phyloP scores from a whole-genome alignment of 169 alveolate species.

The Plasmodium sp. region DNA sequence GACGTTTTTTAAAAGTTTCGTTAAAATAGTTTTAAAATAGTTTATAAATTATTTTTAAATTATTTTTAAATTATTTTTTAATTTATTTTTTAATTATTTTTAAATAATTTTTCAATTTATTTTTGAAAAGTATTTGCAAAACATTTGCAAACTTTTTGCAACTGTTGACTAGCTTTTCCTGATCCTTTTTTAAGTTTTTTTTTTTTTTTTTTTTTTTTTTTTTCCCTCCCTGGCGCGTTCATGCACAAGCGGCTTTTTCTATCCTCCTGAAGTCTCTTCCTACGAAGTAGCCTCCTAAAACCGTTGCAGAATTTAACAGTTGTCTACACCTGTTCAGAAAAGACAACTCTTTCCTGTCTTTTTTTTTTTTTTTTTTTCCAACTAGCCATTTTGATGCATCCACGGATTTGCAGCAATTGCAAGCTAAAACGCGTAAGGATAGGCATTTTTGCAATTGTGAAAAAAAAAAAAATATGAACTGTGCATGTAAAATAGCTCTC shows the following conservation, averaged over 20 bases:
- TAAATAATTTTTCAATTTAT: not conserved
- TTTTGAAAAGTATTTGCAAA: not conserved
- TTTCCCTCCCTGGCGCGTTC: not conserved
- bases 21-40: no score
- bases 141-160: not conserved
- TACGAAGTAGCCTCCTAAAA: constrained; percentile 1
- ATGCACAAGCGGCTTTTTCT: constrained; percentile 1
- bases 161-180: not conserved
- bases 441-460: not conserved
- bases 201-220: constrained; percentile 11
- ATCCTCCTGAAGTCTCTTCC: not conserved
- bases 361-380: constrained; percentile 8
- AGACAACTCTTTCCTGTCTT: not conserved
- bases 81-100: not conserved
- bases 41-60: no score
- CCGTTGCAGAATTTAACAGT: not conserved
- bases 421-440: not conserved
- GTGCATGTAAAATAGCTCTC: constrained; percentile 39
- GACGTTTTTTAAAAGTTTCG: not conserved
- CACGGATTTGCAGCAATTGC: not conserved
- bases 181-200: not conserved
- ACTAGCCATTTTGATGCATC: constrained; percentile 33
- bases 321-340: not conserved
- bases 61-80: not conserved
- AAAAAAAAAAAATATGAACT: constrained; percentile 18